Evolutionary conservation across 2,329 filamentous ascomycete genomes (phyloP).

Genomic region (Penicillium polonicum): DNA sequence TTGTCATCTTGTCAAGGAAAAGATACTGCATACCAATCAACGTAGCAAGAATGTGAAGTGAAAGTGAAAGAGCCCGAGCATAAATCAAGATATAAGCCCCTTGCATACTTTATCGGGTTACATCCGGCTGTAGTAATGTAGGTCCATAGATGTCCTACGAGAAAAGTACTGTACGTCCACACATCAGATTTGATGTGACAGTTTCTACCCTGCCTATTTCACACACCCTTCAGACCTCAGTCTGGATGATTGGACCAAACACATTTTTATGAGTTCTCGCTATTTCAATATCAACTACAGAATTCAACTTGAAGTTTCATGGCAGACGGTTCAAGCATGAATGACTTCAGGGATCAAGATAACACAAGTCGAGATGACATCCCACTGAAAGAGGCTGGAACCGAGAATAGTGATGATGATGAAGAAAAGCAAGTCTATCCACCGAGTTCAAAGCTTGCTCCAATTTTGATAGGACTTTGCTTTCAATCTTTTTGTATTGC

Average conservation of each 20-base stretch:
- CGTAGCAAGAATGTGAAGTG: neutral
- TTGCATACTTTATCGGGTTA: constrained; percentile 2
- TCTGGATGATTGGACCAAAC: constrained; percentile 4
- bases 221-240: neutral
- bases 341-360: constrained; percentile 10
- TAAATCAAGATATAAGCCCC: constrained; percentile 1
- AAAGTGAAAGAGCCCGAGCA: neutral
- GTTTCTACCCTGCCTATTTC: neutral
- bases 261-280: neutral
- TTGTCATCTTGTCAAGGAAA: neutral
- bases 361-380: constrained; percentile 20
- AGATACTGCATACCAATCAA: constrained; percentile 1
- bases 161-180: neutral
- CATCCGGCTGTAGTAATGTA: neutral
- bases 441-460: constrained; percentile 30
- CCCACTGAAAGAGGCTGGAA: constrained; percentile 18
- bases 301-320: constrained; percentile 8
- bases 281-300: neutral
- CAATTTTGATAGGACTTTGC: constrained; percentile 39
- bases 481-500: constrained; percentile 42
- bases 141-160: neutral
- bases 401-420: constrained; percentile 15
- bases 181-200: neutral
- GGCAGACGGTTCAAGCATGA: constrained; percentile 10
- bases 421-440: constrained; percentile 34